phyloP scores from a whole-genome alignment of 164 flowering plant species.

The Nelumbo lutea region DNA sequence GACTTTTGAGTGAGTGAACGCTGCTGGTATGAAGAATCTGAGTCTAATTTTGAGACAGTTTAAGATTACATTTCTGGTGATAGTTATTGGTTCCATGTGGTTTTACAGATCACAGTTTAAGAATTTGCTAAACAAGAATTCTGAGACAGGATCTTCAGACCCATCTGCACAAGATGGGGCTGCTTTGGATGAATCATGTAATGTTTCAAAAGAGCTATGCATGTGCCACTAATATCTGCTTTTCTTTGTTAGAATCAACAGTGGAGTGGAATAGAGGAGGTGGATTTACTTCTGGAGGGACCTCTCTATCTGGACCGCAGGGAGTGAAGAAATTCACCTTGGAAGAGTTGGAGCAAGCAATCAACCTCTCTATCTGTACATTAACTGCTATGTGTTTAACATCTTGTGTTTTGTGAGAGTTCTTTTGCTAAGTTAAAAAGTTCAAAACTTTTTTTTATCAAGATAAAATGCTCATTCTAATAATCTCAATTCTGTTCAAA shows the following conservation, averaged over 20 bases:
- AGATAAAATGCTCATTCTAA: no score
- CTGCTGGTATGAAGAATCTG: slow-evolving; percentile 13
- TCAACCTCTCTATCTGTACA: slow-evolving; percentile 30
- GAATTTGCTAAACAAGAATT: slow-evolving; percentile 36
- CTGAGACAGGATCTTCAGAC: slow-evolving; percentile 72
- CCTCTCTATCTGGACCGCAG: slow-evolving; percentile 20
- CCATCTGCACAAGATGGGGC: slow-evolving; percentile 59
- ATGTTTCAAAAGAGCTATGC: slow-evolving; percentile 1
- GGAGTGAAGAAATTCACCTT: slow-evolving; percentile 42
- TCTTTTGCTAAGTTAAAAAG: neutral
- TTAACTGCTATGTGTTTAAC: neutral
- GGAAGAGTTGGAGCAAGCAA: slow-evolving; percentile 64
- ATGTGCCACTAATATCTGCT: neutral
- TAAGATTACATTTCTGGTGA: slow-evolving; percentile 27
- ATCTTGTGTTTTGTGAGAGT: no score
- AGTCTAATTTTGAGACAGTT: neutral
- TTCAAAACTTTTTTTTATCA: neutral
- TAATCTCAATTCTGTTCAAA: neutral
- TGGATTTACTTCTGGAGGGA: slow-evolving; percentile 27
- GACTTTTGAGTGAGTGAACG: slow-evolving; percentile 6
- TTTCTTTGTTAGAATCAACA: slow-evolving; percentile 14
- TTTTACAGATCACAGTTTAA: slow-evolving; percentile 29
- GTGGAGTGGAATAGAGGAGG: slow-evolving; percentile 46
- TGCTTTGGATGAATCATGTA: neutral
- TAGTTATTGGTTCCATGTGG: slow-evolving; percentile 35